Base-by-base conservation (phyloP, 176 grass and related monocot genomes). In the Cocos nucifera region DNA sequence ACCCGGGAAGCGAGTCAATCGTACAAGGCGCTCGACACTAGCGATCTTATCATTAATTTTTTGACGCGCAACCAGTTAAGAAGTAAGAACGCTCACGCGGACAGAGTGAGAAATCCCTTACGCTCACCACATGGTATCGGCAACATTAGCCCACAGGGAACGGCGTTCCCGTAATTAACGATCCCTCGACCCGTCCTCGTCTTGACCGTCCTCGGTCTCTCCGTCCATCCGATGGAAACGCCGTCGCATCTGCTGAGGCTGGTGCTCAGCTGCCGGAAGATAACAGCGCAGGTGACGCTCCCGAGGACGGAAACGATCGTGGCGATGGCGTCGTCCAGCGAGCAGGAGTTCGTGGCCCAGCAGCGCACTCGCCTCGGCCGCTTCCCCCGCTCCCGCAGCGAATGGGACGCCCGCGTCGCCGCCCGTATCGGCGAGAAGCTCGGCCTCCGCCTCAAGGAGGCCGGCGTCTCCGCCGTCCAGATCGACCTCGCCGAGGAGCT, bases 371-470 rank as follows among this genome's bases (percentile, higher is more conserved):
- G 66, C 22, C 51, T 58, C 15, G 20, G 15, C 56, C 68, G 75
- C 8, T 68, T 73, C 63, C 73, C 72, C 15, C 72, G 61, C 32
- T 28, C 55, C 18, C 64, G 76, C 22, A 5, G 61, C 63, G 39
- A 26, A 26, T 83, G 80, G 80, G 62, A 73, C 25, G 28, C 56
- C 59, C 49, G 25, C 58, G 50, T 72, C 17, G 74, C 80, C 22
- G 69, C 69, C 16, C 80, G 80, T 6, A 64, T 83, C 27, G 80
- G 80, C 51, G 80, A 83, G 69, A 63, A 64, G 63, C 75, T 83
- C 2, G 80, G 69, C 30, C 4, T 69, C 28, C 74, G 80, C 50
- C 63, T 83, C 1, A 62, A 50, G 20, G 58, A 61, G 10, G 15
- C 69, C 50, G 80, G 64, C 51, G 25, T 83, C 23, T 58, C 58